Base-by-base conservation (phyloP, 2,329 filamentous ascomycete species). In the Lachnellula hyalina region DNA sequence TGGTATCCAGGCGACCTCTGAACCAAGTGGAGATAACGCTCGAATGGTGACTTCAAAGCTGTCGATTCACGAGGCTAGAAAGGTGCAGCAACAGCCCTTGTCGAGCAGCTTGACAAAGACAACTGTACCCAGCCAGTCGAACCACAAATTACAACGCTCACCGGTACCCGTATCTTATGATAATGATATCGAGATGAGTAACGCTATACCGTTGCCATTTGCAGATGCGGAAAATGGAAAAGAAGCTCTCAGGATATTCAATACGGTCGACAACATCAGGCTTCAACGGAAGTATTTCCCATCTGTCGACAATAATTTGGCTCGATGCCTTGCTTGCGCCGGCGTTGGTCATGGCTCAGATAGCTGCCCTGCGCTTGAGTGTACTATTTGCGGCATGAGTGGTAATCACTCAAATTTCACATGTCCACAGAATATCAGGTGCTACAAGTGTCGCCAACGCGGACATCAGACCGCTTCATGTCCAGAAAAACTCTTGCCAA, bases 401-500 rank as follows among this genome's bases (percentile, higher is more conserved):
- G 70, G 70, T 2, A 42, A 55, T 9, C 82, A 86, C 65, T 74
- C 74, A 51, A 70, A 73, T 5, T 75, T 75, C 59, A 71, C 69
- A 52, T 86, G 83, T 60, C 78, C 81, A 11, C 71, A 70, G 5
- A 74, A 73, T 35, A 68, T 69, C 35, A 75, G 80, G 57, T 86
- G 83, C 65, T 66, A 63, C 48, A 83, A 82, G 65, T 90, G 87
- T 68, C 77, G 75, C 47, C 80, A 85, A 67, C 73, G 79, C 44
- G 86, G 86, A 9, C 87, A 90, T 63, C 62, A 64, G 49, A 69
- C 71, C 17, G 62, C 68, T 1, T 61, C 71, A 7, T 90, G 86
- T 65, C 63, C 69, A 2, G 82, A 86, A 58, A 82, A 82, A 57
- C 74, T 87, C 42, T 68, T 70, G 2, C 61, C 78, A 49, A 72